Evolutionary conservation across 768 basidiomycete genomes (phyloP), one percentile per base, ranked within the genome.

Genomic region (Hygrocybe coccinea): DNA sequence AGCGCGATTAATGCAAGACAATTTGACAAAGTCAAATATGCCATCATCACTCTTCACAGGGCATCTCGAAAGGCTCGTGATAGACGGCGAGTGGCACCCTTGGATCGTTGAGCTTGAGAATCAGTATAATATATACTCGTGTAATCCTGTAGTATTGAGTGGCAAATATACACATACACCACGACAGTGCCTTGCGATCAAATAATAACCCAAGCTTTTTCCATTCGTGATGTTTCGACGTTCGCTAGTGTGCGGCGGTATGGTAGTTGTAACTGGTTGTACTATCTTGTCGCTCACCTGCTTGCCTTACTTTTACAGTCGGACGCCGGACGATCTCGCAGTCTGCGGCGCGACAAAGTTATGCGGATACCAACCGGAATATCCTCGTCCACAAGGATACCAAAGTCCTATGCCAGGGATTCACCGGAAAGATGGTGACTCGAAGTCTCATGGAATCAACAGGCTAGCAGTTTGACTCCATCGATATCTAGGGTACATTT

Each of bases 331-430:
- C 86, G 61, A 91, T 95, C 78, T 85, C 91, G 47, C 80, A 83
- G 64, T 89, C 93, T 61, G 81, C 81, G 43, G 67, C 84, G 62
- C 81, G 90, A 64, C 79, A 74, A 60, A 84, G 82, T 65, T 98
- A 98, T 71, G 91, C 87, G 53, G 88, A 89, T 67, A 94, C 92
- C 48, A 87, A 94, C 67, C 78, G 81, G 68, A 99, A 97, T 77
- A 83, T 99, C 60, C 84, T 86, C 63, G 88, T 99, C 65, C 83
- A 91, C 73, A 91, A 91, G 67, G 91, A 98, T 71, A 97, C 97
- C 62, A 94, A 85, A 73, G 95, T 99, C 44, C 79, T 85, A 60
- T 93, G 87, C 71, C 97, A 93, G 73, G 92, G 84, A 3, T 83
- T 94, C 64, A 97, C 94, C 11, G 95, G 95, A 69, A 97, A 97